A percentile compares a stretch with the other conserved stretches of the same genome.
These are phyloP conservation scores for Brasenia schreberi DNA, from an alignment of 164 flowering plant species.

Conservation along the genomic window DNA sequence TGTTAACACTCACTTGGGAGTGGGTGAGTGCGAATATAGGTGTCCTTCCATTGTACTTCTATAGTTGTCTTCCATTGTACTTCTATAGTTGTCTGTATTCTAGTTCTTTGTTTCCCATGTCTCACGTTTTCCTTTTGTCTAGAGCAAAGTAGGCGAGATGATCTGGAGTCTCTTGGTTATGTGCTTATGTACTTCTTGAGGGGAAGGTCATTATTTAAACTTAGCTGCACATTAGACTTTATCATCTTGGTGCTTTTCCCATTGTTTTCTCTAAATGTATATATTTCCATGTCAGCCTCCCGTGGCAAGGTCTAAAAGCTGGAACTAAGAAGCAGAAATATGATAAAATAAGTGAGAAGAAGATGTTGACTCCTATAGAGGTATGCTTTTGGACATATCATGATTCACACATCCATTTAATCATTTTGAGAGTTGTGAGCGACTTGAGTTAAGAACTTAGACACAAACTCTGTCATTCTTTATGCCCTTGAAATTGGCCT, in stretches of 20 bases:
- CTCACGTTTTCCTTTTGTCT: not conserved
- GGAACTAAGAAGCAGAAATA: conserved; percentile 54
- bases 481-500: no score
- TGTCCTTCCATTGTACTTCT: not conserved
- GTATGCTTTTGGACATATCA: conserved; percentile 8
- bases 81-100: no score
- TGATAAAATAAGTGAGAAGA: conserved; percentile 39
- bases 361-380: conserved; percentile 39
- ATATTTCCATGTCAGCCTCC: conserved; percentile 34
- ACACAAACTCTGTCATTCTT: no score
- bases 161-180: conserved; percentile 77
- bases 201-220: conserved; percentile 38
- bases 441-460: no score
- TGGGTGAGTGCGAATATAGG: conserved; percentile 32
- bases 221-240: not conserved
- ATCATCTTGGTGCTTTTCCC: not conserved
- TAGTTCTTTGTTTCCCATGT: not conserved
- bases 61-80: no score
- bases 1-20: conserved; percentile 73
- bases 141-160: conserved; percentile 89
- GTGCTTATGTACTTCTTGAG: conserved; percentile 77
- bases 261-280: not conserved
- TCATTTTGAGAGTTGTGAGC: no score
- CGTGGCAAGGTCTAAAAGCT: conserved; percentile 84
- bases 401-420: no score